These are phyloP conservation scores for Neofusicoccum ribis DNA, from an alignment of 2,329 filamentous ascomycete genomes.

Conservation along the genomic window DNA sequence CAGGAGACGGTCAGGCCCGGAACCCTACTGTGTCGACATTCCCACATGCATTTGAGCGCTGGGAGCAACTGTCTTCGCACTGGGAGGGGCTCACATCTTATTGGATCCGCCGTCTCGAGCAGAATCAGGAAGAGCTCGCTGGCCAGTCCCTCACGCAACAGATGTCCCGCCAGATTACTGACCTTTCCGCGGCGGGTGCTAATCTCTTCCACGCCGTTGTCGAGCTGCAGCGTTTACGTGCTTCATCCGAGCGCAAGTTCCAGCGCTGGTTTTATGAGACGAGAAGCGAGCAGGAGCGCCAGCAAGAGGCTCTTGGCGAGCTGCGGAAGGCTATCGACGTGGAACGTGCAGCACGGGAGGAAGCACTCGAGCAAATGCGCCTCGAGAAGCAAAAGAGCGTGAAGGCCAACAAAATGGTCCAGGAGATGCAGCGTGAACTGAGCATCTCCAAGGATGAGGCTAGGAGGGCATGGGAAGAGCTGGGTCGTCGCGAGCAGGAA, in stretches of 20 bases:
- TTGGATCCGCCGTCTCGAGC: constrained; percentile 91
- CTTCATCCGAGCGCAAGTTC: constrained; percentile 95
- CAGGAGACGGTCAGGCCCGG: constrained; percentile 29
- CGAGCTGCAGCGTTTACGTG: constrained; percentile 87
- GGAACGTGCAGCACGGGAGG: constrained; percentile 69
- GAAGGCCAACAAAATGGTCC: constrained; percentile 73
- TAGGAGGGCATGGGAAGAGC: constrained; percentile 92
- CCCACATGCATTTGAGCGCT: constrained; percentile 94
- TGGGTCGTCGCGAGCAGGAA: constrained; percentile 88
- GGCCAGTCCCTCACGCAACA: constrained; percentile 82
- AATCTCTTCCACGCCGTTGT: constrained; percentile 98
- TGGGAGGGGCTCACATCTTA: constrained; percentile 98
- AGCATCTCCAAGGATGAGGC: constrained; percentile 96
- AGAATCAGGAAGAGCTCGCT: constrained; percentile 83
- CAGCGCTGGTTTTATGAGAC: constrained; percentile 99
- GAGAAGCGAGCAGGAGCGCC: constrained; percentile 79
- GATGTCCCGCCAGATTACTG: constrained; percentile 89
- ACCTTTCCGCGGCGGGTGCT: constrained; percentile 93
- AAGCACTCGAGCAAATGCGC: constrained; percentile 66
- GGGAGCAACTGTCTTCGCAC: constrained; percentile 94
- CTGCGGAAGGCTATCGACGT: constrained; percentile 73
- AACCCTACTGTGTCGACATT: constrained; percentile 64
- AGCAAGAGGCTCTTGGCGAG: constrained; percentile 78
- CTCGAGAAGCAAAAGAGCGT: constrained; percentile 68
- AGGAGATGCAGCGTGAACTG: constrained; percentile 88